Percentiles rank a stretch among this genome's conserved stretches.
Evolutionary conservation across 345 rosid species (phyloP).

Genomic region (Salix suchowensis): DNA sequence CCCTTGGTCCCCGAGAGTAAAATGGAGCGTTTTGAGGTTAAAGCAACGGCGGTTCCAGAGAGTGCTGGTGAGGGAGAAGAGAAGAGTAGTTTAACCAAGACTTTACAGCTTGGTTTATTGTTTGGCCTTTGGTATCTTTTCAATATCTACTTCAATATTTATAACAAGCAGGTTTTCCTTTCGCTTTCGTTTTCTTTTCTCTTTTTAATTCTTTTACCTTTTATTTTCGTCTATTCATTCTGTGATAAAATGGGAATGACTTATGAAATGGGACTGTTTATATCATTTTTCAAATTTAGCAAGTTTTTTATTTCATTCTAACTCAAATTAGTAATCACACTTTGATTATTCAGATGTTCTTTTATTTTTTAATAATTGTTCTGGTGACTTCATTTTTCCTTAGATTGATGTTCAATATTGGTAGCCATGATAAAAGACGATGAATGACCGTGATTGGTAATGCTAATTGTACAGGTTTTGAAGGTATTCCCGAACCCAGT

Average conservation of each 20-base stretch:
- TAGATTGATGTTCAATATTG: neutral
- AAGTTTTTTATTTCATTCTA: neutral
- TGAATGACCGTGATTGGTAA: neutral
- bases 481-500: slow-evolving; percentile 72
- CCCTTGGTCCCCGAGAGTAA: slow-evolving; percentile 24
- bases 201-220: neutral
- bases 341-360: neutral
- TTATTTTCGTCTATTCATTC: neutral
- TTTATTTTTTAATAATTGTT: neutral
- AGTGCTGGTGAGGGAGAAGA: slow-evolving; percentile 48
- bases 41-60: slow-evolving; percentile 63
- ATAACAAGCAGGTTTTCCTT: slow-evolving; percentile 81
- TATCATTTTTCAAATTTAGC: neutral
- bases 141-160: slow-evolving; percentile 98
- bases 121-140: slow-evolving; percentile 88
- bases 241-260: neutral
- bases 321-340: neutral
- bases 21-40: slow-evolving; percentile 36
- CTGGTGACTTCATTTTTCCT: neutral
- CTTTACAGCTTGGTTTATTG: slow-evolving; percentile 62
- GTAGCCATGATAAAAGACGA: neutral
- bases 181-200: neutral
- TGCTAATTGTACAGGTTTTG: slow-evolving; percentile 54
- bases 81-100: slow-evolving; percentile 37
- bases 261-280: neutral